Percentiles rank a stretch among this genome's conserved stretches.
phyloP scores from a whole-genome alignment of 2,329 filamentous ascomycete species.

The Geosmithia putterillii region DNA sequence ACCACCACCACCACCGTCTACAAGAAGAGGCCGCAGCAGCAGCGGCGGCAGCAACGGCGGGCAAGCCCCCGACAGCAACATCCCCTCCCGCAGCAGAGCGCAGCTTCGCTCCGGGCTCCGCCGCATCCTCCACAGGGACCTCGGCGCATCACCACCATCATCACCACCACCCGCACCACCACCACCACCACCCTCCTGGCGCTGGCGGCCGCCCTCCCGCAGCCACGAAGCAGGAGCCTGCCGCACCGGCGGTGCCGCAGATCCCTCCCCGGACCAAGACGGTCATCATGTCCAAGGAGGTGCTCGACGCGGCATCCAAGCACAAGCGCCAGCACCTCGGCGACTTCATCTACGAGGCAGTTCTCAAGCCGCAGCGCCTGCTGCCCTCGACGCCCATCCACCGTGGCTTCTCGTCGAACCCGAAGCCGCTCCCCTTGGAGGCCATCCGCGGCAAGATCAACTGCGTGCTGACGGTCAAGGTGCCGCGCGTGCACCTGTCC shows the following conservation, averaged over 20 bases:
- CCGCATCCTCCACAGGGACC: slow-evolving; percentile 29
- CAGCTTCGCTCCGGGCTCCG: slow-evolving; percentile 24
- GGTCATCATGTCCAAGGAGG: slow-evolving; percentile 53
- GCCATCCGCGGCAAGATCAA: slow-evolving; percentile 65
- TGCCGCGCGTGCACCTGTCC: slow-evolving; percentile 68
- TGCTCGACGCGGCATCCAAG: slow-evolving; percentile 60
- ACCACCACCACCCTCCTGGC: slow-evolving; percentile 18
- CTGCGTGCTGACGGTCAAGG: slow-evolving; percentile 78
- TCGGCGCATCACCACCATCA: slow-evolving; percentile 10
- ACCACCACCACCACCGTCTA: slow-evolving; percentile 47
- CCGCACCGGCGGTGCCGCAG: slow-evolving; percentile 9
- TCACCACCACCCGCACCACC: slow-evolving; percentile 38
- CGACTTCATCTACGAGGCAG: slow-evolving; percentile 68
- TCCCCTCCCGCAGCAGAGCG: slow-evolving; percentile 40
- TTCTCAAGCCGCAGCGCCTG: slow-evolving; percentile 40
- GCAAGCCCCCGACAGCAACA: slow-evolving; percentile 2
- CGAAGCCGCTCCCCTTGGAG: slow-evolving; percentile 65
- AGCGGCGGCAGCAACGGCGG: too few relatives aligned
- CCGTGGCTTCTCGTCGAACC: slow-evolving; percentile 39
- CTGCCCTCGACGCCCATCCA: slow-evolving; percentile 25
- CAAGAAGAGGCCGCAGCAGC: slow-evolving; percentile 25
- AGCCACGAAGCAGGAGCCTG: slow-evolving; percentile 9
- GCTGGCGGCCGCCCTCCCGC: slow-evolving; percentile 20
- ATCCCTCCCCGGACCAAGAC: slow-evolving; percentile 50
- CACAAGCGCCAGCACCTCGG: slow-evolving; percentile 71